These are phyloP conservation scores for Streptanthus diversifolius DNA, from an alignment of 345 rosid species.

Conservation along the genomic window DNA sequence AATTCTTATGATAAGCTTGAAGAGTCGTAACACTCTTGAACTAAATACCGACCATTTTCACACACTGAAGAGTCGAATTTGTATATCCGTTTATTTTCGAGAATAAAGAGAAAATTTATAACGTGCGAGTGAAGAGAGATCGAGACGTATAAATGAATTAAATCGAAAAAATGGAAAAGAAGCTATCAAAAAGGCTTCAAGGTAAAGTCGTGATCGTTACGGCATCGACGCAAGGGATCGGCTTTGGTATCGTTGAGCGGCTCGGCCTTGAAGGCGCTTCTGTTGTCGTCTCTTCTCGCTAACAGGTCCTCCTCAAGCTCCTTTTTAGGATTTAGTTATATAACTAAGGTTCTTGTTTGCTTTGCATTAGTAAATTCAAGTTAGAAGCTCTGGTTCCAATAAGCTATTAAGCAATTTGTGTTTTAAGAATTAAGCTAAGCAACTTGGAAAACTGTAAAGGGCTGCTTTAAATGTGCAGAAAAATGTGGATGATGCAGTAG, in stretches of 20 bases:
- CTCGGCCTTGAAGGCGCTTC: slow-evolving; percentile 63
- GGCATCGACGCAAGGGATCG: slow-evolving; percentile 95
- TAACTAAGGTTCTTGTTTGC: background rate
- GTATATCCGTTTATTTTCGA: too few species aligned
- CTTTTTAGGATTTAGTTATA: background rate
- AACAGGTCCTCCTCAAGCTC: slow-evolving; percentile 21
- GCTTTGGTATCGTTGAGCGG: slow-evolving; percentile 65
- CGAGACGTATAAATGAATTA: background rate
- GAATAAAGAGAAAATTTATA: too few species aligned
- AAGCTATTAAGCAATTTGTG: background rate
- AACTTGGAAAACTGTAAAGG: too few species aligned
- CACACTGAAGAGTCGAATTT: too few species aligned
- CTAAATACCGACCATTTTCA: background rate
- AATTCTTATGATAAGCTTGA: background rate
- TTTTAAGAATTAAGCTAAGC: background rate
- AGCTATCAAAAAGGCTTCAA: slow-evolving; percentile 46
- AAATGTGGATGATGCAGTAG: slow-evolving; percentile 81
- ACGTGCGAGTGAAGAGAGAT: too few species aligned
- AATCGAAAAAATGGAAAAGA: slow-evolving; percentile 37
- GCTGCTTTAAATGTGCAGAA: slow-evolving; percentile 27
- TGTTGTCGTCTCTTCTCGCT: slow-evolving; percentile 40
- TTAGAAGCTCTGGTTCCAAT: background rate
- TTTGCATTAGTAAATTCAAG: background rate
- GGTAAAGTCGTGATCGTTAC: slow-evolving; percentile 88
- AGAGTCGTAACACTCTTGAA: background rate